Evolutionary conservation across 1,284 basidiomycete genomes (phyloP), one percentile per base, ranked within the genome.

Genomic region (Anthracocystis panici-leucophaei): DNA sequence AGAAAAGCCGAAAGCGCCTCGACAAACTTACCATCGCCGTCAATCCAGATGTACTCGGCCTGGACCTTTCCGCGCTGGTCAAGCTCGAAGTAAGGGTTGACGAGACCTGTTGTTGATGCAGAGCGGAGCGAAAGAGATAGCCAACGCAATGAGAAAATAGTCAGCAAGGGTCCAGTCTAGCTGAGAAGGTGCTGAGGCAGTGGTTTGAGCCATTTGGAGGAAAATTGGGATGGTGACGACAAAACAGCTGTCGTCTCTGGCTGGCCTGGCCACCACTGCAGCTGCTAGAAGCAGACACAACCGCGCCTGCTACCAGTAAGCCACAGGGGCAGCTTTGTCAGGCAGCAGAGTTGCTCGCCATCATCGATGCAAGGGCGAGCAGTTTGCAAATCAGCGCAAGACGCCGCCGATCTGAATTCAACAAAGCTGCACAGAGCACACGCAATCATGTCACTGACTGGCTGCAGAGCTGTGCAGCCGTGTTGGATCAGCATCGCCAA

Each of bases 21-120:
- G 18, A 50, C 10, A 50, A 14, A 64, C 68, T 72, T 48, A 72
- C 82, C 83, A 65, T 93, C 93, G 56, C 80, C 84, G 65, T 85
- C 84, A 49, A 84, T 77, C 83, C 83, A 84, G 75, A 84, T 75
- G 78, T 84, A 84, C 75, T 84, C 83, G 62, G 83, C 83, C 65
- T 78, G 76, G 66, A 84, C 74, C 78, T 79, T 76, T 44, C 78
- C 80, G 20, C 79, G 68, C 71, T 82, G 80, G 75, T 80, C 79
- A 33, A 82, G 80, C 68, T 71, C 51, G 58, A 78, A 75, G 77
- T 82, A 82, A 20, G 71, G 73, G 65, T 68, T 75, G 61, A 75
- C 54, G 62, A 81, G 77, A 66, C 67, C 78, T 73, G 61, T 62
- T 60, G 12, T 60, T 11, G 29, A 20, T 31, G 21, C 2, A 42